Evolutionary conservation across 2,329 filamentous ascomycete species (phyloP).

Genomic region (Emmonsia crescens): DNA sequence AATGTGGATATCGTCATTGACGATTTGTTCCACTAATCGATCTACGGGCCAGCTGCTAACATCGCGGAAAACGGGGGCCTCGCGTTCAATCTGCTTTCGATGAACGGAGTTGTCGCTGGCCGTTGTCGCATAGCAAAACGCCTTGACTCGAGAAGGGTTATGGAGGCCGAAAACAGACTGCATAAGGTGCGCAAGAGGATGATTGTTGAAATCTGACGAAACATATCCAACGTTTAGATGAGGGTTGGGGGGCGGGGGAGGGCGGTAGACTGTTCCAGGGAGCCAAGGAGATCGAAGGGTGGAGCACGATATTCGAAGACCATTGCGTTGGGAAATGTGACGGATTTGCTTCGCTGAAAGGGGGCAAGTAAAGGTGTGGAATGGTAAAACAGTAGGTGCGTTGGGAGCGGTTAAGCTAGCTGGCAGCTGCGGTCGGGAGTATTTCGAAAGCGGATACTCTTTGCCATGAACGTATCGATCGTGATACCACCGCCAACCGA

Average conservation of each 20-base stretch:
- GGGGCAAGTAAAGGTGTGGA: slow-evolving; percentile 95
- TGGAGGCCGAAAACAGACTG: slow-evolving; percentile 97
- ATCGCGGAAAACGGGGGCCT: slow-evolving; percentile 84
- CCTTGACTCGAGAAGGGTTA: slow-evolving; percentile 59
- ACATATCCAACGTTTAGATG: slow-evolving; percentile 90
- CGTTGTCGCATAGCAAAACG: slow-evolving; percentile 93
- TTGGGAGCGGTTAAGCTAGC: slow-evolving; percentile 63
- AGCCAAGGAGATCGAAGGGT: slow-evolving; percentile 83
- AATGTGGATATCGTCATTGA: slow-evolving; percentile 81
- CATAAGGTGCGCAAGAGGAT: slow-evolving; percentile 93
- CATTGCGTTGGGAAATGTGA: slow-evolving; percentile 89
- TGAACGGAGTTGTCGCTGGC: slow-evolving; percentile 80
- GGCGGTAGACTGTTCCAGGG: slow-evolving; percentile 66
- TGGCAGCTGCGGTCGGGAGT: slow-evolving; percentile 65
- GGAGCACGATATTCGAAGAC: slow-evolving; percentile 80
- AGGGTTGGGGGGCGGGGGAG: slow-evolving; percentile 69
- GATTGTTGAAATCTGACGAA: slow-evolving; percentile 98
- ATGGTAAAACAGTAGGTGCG: slow-evolving; percentile 88
- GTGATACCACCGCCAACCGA: slow-evolving; percentile 78
- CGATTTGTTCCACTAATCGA: slow-evolving; percentile 72
- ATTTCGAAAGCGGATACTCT: slow-evolving; percentile 47
- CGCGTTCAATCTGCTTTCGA: slow-evolving; percentile 81
- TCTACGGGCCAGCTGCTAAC: slow-evolving; percentile 80
- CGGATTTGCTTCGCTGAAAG: slow-evolving; percentile 85
- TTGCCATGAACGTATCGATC: slow-evolving; percentile 60